Conservation (phyloP, 163 green algal genomes). For the Scenedesmus sp. region DNA sequence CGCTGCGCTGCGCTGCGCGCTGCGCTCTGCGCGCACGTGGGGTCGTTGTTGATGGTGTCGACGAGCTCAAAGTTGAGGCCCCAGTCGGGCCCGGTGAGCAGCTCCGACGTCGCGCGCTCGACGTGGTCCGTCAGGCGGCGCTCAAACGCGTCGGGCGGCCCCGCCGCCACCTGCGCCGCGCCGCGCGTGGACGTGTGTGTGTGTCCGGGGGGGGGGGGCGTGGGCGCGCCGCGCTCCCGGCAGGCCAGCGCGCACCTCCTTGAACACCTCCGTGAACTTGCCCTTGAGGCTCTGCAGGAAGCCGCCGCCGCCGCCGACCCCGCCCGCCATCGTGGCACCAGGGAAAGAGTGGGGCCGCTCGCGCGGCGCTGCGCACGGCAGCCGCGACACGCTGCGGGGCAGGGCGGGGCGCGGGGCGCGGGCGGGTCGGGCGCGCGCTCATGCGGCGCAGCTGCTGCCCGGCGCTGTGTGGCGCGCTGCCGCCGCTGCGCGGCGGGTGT, state of each 20-base stretch:
- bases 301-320: not conserved
- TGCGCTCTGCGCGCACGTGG: not conserved
- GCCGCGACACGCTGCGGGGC: no score
- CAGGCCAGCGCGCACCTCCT: constrained; percentile 17
- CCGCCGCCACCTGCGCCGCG: no score
- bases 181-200: no score
- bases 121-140: constrained; percentile 37
- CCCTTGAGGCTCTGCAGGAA: constrained; percentile 45
- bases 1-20: not conserved
- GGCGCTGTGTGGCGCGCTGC: no score
- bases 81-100: constrained; percentile 66
- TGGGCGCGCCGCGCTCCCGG: not conserved
- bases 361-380: no score
- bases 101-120: constrained; percentile 52
- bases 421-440: no score
- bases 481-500: no score
- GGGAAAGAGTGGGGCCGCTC: no score
- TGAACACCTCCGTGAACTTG: constrained; percentile 46
- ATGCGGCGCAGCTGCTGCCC: no score
- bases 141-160: no score
- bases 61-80: constrained; percentile 60
- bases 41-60: constrained; percentile 61
- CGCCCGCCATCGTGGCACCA: constrained; percentile 21
- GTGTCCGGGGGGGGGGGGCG: no score
- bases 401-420: no score